Conservation (phyloP, 768 basidiomycete genomes). For the Lactarius psammicola region DNA sequence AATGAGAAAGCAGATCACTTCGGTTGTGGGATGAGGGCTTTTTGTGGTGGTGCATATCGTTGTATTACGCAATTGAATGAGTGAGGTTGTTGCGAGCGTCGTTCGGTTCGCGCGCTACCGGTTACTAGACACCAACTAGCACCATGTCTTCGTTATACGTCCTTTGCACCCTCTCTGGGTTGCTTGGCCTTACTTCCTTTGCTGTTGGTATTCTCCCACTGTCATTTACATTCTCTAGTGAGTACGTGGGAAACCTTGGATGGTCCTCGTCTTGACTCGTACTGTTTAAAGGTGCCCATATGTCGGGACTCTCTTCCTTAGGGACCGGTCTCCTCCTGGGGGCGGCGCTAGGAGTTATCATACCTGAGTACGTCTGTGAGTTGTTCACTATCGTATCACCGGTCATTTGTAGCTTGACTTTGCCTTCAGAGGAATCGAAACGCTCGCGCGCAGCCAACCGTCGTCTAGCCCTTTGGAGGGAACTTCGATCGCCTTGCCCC, state of each 20-base stretch:
- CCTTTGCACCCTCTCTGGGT: slow-evolving; percentile 55
- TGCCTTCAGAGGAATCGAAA: slow-evolving; percentile 65
- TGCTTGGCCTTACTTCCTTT: slow-evolving; percentile 64
- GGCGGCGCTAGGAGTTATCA: slow-evolving; percentile 85
- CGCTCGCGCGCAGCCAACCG: slow-evolving; percentile 40
- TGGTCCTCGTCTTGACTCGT: slow-evolving; percentile 18
- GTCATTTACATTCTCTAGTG: slow-evolving; percentile 68
- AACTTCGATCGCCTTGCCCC: slow-evolving; percentile 59
- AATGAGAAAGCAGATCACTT: neutral
- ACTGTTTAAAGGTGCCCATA: slow-evolving; percentile 37
- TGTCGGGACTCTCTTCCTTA: slow-evolving; percentile 51
- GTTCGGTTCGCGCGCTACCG: neutral
- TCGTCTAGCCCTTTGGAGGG: slow-evolving; percentile 40
- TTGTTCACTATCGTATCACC: neutral
- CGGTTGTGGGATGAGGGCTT: neutral
- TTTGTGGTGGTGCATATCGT: neutral
- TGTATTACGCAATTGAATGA: neutral
- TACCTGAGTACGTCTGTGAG: slow-evolving; percentile 75
- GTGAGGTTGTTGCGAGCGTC: neutral
- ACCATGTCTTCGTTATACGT: slow-evolving; percentile 39
- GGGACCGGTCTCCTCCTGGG: slow-evolving; percentile 87
- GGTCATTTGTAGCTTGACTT: neutral
- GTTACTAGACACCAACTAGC: neutral
- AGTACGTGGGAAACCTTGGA: slow-evolving; percentile 31
- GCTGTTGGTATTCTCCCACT: slow-evolving; percentile 73